Base-by-base conservation (phyloP, 805 yeast genomes). In the Candida rishiriensis region DNA sequence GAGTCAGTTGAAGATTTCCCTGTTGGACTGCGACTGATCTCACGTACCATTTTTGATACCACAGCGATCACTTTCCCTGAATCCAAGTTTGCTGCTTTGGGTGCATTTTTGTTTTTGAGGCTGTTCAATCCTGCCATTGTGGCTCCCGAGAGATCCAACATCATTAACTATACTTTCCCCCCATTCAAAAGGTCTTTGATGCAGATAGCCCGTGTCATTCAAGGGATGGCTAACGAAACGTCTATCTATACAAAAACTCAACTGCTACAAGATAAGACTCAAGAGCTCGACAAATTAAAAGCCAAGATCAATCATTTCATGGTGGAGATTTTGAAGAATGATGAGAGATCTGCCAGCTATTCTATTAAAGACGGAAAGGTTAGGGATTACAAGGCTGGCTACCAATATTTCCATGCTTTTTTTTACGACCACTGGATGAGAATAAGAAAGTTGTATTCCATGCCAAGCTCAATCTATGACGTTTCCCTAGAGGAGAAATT, bases 71-170 rank as follows among this genome's bases (percentile, higher is more conserved):
- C 78, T 51, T 84, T 84, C 53, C 86, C 85, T 0, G 81, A 77
- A 34, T 84, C 83, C 34, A 75, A 83, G 37, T 70, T 76, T 33
- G 71, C 81, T 34, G 88, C 95, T 1, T 84, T 88, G 26, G 96
- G 97, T 0, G 89, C 96, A 0, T 91, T 86, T 59, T 70, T 91
- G 43, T 90, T 91, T 56, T 69, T 91, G 52, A 68, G 96, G 44
- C 79, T 84, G 49, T 73, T 85, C 48, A 85, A 95, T 59, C 97
- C 98, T 11, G 95, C 96, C 0, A 81, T 90, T 53, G 90, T 90
- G 12, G 81, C 88, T 30, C 97, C 97, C 0, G 95, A 87, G 45
- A 72, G 83, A 7, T 72, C 54, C 31, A 56, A 55, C 18, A 59
- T 66, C 38, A 45, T 54, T 2, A 26, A 49, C 10, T 32, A 41